Evolutionary conservation across 495 filamentous ascomycete genomes (phyloP).

Genomic region (Penicillium angulare): DNA sequence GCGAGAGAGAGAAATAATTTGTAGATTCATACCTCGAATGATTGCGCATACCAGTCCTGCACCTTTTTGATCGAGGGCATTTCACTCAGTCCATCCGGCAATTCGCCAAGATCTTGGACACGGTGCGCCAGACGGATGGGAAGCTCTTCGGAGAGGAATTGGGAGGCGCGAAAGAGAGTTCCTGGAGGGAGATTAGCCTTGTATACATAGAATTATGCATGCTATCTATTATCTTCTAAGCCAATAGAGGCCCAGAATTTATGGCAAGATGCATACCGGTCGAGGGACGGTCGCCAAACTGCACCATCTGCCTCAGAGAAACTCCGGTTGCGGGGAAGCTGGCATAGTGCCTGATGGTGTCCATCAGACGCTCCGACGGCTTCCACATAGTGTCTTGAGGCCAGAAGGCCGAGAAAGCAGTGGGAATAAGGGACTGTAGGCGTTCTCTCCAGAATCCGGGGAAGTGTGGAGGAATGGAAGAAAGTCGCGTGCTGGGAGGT

Average conservation of each 20-base stretch:
- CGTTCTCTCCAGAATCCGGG: slow-evolving; percentile 1
- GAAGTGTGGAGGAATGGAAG: slow-evolving; percentile 10
- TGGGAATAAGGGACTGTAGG: background rate
- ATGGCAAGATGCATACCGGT: slow-evolving; percentile 73
- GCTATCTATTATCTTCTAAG: too few species aligned
- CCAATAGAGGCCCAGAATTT: too few species aligned
- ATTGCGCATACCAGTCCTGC: slow-evolving; percentile 98
- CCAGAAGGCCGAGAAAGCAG: slow-evolving; percentile 24
- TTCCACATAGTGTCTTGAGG: slow-evolving; percentile 72
- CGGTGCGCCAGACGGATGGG: slow-evolving; percentile 95
- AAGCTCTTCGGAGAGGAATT: slow-evolving; percentile 97
- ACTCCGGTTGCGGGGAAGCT: slow-evolving; percentile 96
- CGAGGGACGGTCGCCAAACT: slow-evolving; percentile 90
- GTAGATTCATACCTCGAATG: slow-evolving; percentile 75
- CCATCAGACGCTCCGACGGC: slow-evolving; percentile 85
- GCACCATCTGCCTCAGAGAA: slow-evolving; percentile 96
- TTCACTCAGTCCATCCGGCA: slow-evolving; percentile 96
- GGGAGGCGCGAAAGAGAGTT: slow-evolving; percentile 93
- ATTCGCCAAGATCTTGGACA: slow-evolving; percentile 84
- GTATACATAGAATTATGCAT: background rate
- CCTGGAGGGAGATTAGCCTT: slow-evolving; percentile 45
- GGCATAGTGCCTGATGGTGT: slow-evolving; percentile 98
- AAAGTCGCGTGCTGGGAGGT: slow-evolving; percentile 33
- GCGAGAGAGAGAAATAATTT: background rate
- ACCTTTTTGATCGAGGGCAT: slow-evolving; percentile 97